Conservation (phyloP, 75 land plant species). For the Cupressus sempervirens region DNA sequence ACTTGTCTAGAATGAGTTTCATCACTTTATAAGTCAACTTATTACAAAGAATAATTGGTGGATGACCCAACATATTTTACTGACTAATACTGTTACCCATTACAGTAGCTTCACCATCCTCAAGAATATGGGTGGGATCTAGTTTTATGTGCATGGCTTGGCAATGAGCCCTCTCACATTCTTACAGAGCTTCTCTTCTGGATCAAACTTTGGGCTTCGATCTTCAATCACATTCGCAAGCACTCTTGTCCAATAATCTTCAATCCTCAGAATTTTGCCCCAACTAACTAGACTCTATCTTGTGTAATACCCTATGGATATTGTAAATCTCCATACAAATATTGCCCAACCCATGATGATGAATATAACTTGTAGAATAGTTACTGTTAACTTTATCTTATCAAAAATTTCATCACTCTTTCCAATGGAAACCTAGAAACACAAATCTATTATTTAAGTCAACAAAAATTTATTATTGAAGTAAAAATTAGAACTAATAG, state of each 20-base stretch:
- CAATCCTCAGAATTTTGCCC: neutral
- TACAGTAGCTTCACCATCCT: neutral
- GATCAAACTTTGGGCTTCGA: neutral
- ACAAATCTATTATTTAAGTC: neutral
- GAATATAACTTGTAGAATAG: neutral
- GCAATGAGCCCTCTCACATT: neutral
- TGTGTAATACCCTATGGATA: neutral
- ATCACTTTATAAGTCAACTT: neutral
- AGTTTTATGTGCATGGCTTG: neutral
- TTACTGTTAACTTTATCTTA: neutral
- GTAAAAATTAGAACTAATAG: neutral
- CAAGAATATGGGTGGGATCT: neutral
- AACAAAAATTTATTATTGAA: too few relatives aligned
- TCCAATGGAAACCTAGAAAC: neutral
- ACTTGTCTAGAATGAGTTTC: neutral
- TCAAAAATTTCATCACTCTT: accelerated
- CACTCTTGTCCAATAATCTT: neutral
- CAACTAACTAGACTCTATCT: neutral
- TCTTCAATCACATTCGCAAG: neutral
- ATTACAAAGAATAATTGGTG: neutral
- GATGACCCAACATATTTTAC: neutral
- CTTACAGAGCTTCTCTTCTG: neutral
- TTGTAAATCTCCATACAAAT: neutral
- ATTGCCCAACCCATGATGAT: neutral
- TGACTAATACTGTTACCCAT: neutral